Evolutionary conservation across 805 yeast species (phyloP).

Genomic region (Komagataella kurtzmanii): DNA sequence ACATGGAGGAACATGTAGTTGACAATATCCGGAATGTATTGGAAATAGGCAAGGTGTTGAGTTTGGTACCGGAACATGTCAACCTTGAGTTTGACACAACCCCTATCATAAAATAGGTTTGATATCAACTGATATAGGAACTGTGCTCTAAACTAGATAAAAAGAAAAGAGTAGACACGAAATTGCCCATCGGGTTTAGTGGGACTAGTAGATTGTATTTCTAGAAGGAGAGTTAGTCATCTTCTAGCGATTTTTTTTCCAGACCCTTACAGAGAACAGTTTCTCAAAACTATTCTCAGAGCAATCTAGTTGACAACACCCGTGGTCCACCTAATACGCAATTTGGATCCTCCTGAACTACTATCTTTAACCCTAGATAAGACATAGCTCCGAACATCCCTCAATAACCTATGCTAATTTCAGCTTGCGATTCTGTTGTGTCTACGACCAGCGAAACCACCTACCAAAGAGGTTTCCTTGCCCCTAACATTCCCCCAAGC

Average conservation of each 20-base stretch:
- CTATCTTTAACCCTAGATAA: neutral
- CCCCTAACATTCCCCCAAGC: neutral
- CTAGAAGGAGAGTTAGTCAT: too few species aligned
- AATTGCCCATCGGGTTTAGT: neutral
- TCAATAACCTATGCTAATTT: too few species aligned
- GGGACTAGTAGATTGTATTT: neutral
- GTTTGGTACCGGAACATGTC: constrained; percentile 70
- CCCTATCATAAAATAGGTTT: neutral
- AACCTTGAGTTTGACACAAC: neutral
- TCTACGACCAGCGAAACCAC: neutral
- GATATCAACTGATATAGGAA: neutral
- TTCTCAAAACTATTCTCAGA: neutral
- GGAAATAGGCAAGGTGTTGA: constrained; percentile 51
- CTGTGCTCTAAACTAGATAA: neutral
- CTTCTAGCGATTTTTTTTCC: neutral
- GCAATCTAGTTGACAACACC: neutral
- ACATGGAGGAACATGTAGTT: constrained; percentile 74
- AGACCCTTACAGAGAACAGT: neutral
- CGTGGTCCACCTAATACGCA: neutral
- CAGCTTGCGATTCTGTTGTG: neutral
- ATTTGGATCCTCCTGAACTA: neutral
- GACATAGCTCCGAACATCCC: neutral
- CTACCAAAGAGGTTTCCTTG: neutral
- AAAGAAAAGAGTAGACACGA: neutral
- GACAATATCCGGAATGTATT: constrained; percentile 50